phyloP scores from a whole-genome alignment of 805 yeast species.

The Candida parachauliodes region DNA sequence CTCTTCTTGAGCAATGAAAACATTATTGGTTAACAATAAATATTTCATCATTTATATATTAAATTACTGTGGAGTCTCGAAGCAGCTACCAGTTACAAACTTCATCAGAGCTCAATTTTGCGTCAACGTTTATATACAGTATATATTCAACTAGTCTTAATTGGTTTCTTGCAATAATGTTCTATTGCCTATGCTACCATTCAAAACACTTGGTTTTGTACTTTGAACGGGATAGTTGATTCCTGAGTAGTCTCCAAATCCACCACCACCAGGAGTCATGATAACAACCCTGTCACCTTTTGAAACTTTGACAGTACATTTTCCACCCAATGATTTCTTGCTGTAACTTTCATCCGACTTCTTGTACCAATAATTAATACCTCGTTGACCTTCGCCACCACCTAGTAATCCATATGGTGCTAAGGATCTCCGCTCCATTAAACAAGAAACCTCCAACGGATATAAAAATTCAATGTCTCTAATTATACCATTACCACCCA shows the following conservation, averaged over 20 bases:
- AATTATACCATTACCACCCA: conserved; percentile 84
- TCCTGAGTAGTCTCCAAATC: conserved; percentile 26
- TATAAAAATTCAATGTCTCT: conserved; percentile 75
- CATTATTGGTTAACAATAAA: not conserved
- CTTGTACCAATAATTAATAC: conserved; percentile 41
- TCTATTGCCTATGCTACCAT: conserved; percentile 37
- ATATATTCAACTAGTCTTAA: conserved; percentile 12
- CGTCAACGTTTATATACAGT: not conserved
- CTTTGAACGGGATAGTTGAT: conserved; percentile 22
- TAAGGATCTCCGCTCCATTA: conserved; percentile 79
- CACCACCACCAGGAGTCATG: conserved; percentile 45
- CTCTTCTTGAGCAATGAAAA: not conserved
- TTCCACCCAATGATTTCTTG: conserved; percentile 29
- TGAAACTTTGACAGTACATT: conserved; percentile 26
- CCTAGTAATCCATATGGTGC: conserved; percentile 88
- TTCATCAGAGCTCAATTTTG: not conserved
- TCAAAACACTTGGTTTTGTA: conserved; percentile 21
- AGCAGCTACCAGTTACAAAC: not conserved
- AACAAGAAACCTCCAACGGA: conserved; percentile 61
- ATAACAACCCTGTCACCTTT: conserved; percentile 41
- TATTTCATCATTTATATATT: not conserved
- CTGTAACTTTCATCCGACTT: conserved; percentile 15
- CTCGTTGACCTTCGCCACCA: conserved; percentile 73
- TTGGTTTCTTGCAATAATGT: conserved; percentile 34
- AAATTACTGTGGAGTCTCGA: conserved; percentile 5